These are phyloP conservation scores for Termitomyces sp. DNA, from an alignment of 1,284 basidiomycete species.

Conservation along the genomic window DNA sequence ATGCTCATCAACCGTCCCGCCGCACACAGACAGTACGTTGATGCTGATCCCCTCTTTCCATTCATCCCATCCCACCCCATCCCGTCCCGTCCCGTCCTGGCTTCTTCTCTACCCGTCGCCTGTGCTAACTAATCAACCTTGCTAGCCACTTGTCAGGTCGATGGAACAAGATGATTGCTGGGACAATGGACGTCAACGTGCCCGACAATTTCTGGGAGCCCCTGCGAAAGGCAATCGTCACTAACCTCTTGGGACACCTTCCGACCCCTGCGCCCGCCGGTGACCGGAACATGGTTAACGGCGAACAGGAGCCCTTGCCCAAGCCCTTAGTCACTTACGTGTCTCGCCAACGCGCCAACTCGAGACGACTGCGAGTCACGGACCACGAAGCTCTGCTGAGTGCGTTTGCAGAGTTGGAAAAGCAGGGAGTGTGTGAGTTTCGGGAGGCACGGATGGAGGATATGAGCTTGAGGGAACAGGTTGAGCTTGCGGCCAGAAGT, in stretches of 20 bases:
- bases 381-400: constrained; percentile 30
- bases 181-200: constrained; percentile 30
- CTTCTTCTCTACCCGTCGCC: constrained; percentile 1
- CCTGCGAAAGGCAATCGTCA: constrained; percentile 28
- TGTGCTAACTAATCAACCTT: neutral
- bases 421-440: constrained; percentile 33
- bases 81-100: neutral
- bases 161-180: constrained; percentile 40
- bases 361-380: constrained; percentile 26
- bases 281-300: constrained; percentile 5
- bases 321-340: constrained; percentile 37
- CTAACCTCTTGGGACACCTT: constrained; percentile 29
- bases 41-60: neutral
- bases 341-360: constrained; percentile 30
- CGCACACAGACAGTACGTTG: constrained; percentile 30
- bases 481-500: constrained; percentile 32
- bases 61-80: neutral
- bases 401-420: constrained; percentile 30
- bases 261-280: constrained; percentile 14
- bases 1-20: constrained; percentile 31
- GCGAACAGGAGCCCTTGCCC: neutral
- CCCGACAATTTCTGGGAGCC: constrained; percentile 34
- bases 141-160: constrained; percentile 24
- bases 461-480: constrained; percentile 31
- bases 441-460: constrained; percentile 32